Evolutionary conservation across 306 rosid species (phyloP).

Genomic region (Hippophae gyantsensis): DNA sequence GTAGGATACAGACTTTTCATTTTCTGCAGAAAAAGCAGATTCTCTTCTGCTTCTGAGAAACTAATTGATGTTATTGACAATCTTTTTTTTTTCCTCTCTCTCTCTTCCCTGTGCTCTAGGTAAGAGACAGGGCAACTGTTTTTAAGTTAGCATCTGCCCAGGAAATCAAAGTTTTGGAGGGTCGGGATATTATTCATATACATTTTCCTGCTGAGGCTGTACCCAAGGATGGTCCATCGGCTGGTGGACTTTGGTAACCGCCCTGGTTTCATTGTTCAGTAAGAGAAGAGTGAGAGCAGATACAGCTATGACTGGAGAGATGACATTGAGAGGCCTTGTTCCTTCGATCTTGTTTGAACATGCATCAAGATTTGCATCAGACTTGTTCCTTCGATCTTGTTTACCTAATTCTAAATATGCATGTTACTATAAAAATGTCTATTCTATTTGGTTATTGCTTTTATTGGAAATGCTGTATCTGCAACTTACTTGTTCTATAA

Average conservation of each 20-base stretch:
- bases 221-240: constrained; percentile 99
- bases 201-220: constrained; percentile 99
- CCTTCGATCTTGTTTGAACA: too few species aligned
- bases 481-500: neutral
- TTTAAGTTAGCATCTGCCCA: constrained; percentile 57
- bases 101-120: constrained; percentile 31
- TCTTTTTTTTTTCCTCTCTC: neutral
- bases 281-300: constrained; percentile 75
- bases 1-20: too few species aligned
- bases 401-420: too few species aligned
- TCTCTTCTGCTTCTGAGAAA: too few species aligned
- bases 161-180: constrained; percentile 63
- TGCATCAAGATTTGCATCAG: too few species aligned
- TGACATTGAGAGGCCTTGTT: constrained; percentile 96
- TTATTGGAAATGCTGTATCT: neutral
- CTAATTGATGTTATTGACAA: too few species aligned
- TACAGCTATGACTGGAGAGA: constrained; percentile 99
- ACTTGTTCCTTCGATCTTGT: too few species aligned
- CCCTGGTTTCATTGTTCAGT: constrained; percentile 81
- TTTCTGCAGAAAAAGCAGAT: neutral
- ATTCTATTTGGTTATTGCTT: neutral
- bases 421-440: neutral
- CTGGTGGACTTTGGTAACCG: constrained; percentile 97
- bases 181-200: constrained; percentile 72
- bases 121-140: constrained; percentile 76